These are phyloP conservation scores for Apiospora phragmitis DNA, from an alignment of 2,329 filamentous ascomycete genomes.

Conservation along the genomic window DNA sequence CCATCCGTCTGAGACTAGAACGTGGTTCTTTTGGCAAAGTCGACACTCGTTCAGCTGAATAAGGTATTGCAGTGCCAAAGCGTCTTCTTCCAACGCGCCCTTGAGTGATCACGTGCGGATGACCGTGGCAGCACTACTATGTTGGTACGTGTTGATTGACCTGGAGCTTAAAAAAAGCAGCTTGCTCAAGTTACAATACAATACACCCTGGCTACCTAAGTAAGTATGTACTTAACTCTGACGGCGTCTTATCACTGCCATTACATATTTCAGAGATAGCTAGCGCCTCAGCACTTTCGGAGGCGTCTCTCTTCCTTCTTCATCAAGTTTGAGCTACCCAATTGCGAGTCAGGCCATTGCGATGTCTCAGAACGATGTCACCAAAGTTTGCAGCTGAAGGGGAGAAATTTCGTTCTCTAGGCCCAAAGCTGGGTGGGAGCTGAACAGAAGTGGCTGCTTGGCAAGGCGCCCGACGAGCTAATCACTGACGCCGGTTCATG, in stretches of 20 bases:
- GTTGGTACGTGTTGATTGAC: not conserved
- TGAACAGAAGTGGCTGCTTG: not conserved
- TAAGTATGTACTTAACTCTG: not conserved
- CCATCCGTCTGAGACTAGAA: not conserved
- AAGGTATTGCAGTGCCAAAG: not conserved
- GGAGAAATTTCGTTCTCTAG: not conserved
- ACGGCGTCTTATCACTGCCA: not conserved
- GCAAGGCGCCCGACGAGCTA: not conserved
- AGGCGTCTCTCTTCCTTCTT: too few relatives aligned
- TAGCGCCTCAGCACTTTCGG: too few relatives aligned
- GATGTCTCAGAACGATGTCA: not conserved
- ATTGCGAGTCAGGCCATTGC: not conserved
- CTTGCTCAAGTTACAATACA: not conserved
- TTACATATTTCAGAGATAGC: not conserved
- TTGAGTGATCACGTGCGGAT: not conserved
- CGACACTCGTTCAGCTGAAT: not conserved
- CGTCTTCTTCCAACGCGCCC: not conserved
- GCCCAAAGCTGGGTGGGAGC: not conserved
- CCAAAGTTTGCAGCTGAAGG: not conserved
- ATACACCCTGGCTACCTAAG: not conserved
- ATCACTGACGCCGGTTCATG: not conserved
- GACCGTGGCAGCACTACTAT: not conserved
- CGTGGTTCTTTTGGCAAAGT: not conserved
- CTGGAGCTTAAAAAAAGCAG: not conserved
- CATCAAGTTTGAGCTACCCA: not conserved